phyloP scores from a whole-genome alignment of 2,329 filamentous ascomycete genomes.

The Diaporthe vexans region DNA sequence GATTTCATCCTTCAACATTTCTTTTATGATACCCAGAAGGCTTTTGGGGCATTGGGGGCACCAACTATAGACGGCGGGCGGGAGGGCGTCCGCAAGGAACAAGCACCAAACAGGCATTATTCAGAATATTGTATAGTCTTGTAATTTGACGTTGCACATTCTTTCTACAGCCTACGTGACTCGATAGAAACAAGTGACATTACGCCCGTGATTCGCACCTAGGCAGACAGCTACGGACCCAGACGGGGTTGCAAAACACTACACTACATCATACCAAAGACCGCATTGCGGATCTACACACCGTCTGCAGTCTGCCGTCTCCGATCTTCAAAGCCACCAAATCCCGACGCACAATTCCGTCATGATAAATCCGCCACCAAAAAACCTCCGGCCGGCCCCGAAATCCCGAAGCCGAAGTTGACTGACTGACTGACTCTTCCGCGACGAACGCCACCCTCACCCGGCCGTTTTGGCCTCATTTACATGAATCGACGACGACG shows the following conservation, averaged over 20 bases:
- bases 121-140: neutral
- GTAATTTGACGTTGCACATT: neutral
- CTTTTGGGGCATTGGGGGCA: neutral
- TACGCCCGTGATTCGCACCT: too few species aligned
- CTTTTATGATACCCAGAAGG: constrained; percentile 30
- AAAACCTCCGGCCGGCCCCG: neutral
- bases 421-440: constrained; percentile 7
- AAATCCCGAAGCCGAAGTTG: neutral
- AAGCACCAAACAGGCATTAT: neutral
- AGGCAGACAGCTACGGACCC: too few species aligned
- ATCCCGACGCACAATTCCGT: neutral
- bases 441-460: neutral
- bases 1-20: constrained; percentile 3
- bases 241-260: neutral
- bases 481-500: neutral
- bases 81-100: neutral
- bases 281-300: too few species aligned
- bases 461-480: constrained; percentile 21
- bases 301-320: too few species aligned
- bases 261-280: neutral
- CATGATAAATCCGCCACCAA: neutral
- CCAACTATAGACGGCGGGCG: neutral
- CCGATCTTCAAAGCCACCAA: too few species aligned
- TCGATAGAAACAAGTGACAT: too few species aligned
- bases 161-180: too few species aligned